Percentiles rank a stretch among this genome's conserved stretches.
phyloP scores from a whole-genome alignment of 805 yeast genomes.

The Saturnispora saitoi region DNA sequence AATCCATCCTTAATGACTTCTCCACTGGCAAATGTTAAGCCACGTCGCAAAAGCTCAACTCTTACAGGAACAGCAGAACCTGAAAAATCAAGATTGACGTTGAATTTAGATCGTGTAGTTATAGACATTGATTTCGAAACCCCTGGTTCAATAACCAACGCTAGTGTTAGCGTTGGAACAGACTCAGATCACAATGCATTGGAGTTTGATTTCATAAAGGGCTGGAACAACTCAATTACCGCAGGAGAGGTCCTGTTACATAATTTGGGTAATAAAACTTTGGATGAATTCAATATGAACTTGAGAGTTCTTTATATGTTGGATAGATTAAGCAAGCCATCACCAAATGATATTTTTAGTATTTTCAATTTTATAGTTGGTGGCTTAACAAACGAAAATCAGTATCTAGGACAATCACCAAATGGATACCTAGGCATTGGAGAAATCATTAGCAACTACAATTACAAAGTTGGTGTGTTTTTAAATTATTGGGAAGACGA shows the following conservation, averaged over 20 bases:
- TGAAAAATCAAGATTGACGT: conserved; percentile 4
- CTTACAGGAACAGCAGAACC: not conserved
- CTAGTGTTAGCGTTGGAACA: conserved; percentile 6
- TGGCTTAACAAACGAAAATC: conserved; percentile 13
- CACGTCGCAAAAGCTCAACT: not conserved
- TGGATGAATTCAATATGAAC: conserved; percentile 29
- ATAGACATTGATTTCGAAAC: conserved; percentile 7
- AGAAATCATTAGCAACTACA: conserved; percentile 20
- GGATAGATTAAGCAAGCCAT: conserved; percentile 24
- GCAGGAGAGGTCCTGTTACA: conserved; percentile 23
- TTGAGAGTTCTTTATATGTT: conserved; percentile 26
- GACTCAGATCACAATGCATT: not conserved
- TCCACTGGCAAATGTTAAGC: not conserved
- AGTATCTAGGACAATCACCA: conserved; percentile 10
- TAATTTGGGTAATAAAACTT: conserved; percentile 21
- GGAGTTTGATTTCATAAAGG: conserved; percentile 12
- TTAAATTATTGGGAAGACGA: conserved; percentile 28
- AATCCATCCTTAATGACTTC: not conserved
- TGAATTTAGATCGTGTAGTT: conserved; percentile 8
- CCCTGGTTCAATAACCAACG: not conserved
- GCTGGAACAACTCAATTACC: conserved; percentile 15
- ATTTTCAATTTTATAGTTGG: conserved; percentile 24
- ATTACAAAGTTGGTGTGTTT: conserved; percentile 27
- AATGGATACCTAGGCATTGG: conserved; percentile 24
- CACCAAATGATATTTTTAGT: conserved; percentile 28